Conservation (phyloP, 2,329 filamentous ascomycete species). For the Microsporum ferrugineum region DNA sequence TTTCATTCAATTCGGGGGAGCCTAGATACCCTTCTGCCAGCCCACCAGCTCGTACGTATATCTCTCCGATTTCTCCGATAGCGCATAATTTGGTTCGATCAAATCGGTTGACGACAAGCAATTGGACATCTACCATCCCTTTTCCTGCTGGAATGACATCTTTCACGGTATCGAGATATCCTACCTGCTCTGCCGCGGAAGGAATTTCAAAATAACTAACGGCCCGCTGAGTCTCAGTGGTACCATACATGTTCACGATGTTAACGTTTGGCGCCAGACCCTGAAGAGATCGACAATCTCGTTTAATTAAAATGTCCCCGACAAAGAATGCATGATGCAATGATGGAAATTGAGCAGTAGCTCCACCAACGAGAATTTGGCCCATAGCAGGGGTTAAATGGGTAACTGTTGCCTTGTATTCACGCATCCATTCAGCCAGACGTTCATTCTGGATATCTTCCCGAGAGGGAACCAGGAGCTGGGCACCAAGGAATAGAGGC, state of each 20-base stretch:
- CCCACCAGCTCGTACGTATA: constrained; percentile 70
- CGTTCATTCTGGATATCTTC: constrained; percentile 81
- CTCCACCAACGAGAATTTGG: constrained; percentile 80
- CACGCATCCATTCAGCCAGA: constrained; percentile 77
- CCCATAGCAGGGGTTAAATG: constrained; percentile 96
- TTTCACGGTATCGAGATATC: constrained; percentile 51
- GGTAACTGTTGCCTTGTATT: constrained; percentile 62
- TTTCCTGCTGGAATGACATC: constrained; percentile 73
- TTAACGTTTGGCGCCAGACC: constrained; percentile 60
- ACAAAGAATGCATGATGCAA: constrained; percentile 81
- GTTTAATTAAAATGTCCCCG: constrained; percentile 76
- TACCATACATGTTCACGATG: constrained; percentile 80
- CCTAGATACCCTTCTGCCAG: constrained; percentile 71
- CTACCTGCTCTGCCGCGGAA: constrained; percentile 51
- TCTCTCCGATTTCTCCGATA: constrained; percentile 72
- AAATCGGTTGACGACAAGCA: constrained; percentile 67
- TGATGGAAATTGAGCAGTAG: constrained; percentile 61
- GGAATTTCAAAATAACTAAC: constrained; percentile 77
- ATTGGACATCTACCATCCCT: constrained; percentile 81
- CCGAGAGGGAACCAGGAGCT: constrained; percentile 63
- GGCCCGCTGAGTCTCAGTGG: constrained; percentile 70
- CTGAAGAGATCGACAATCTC: constrained; percentile 67
- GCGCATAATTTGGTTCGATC: constrained; percentile 59
- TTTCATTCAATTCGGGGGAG: constrained; percentile 50
- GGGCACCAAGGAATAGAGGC: constrained; percentile 72